Conservation (phyloP, 2,329 filamentous ascomycete genomes). For the Pestalotiopsis sp. region DNA sequence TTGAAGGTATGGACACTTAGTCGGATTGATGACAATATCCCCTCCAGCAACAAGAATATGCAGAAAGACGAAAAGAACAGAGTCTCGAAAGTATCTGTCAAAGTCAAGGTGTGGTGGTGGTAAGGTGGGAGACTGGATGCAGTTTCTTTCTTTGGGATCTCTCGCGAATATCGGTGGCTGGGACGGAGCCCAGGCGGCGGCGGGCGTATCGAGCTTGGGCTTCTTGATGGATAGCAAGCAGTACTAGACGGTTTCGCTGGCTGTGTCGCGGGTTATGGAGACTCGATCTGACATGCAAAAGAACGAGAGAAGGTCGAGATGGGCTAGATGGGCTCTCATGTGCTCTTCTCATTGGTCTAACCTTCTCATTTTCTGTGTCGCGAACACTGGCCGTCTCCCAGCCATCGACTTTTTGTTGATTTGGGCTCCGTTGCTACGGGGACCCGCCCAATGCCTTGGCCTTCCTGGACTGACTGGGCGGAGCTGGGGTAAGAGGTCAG, state of each 20-base stretch:
- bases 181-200: background rate
- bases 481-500: slow-evolving; percentile 3
- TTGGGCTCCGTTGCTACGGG: slow-evolving; percentile 8
- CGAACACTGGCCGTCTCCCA: slow-evolving; percentile 12
- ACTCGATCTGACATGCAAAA: background rate
- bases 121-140: background rate
- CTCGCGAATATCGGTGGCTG: background rate
- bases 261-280: background rate
- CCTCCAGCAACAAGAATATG: background rate
- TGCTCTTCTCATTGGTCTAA: slow-evolving; percentile 12
- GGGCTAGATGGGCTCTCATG: background rate
- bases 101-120: background rate
- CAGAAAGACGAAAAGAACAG: background rate
- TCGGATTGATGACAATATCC: slow-evolving; percentile 3
- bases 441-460: background rate
- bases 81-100: background rate
- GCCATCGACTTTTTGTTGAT: slow-evolving; percentile 14
- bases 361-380: slow-evolving; percentile 10
- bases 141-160: background rate
- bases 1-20: slow-evolving; percentile 9
- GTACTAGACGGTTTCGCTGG: background rate
- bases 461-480: background rate
- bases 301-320: background rate
- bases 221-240: background rate
- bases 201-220: background rate